These are phyloP conservation scores for Diaporthe sp. DNA, from an alignment of 2,329 filamentous ascomycete species.

Conservation along the genomic window DNA sequence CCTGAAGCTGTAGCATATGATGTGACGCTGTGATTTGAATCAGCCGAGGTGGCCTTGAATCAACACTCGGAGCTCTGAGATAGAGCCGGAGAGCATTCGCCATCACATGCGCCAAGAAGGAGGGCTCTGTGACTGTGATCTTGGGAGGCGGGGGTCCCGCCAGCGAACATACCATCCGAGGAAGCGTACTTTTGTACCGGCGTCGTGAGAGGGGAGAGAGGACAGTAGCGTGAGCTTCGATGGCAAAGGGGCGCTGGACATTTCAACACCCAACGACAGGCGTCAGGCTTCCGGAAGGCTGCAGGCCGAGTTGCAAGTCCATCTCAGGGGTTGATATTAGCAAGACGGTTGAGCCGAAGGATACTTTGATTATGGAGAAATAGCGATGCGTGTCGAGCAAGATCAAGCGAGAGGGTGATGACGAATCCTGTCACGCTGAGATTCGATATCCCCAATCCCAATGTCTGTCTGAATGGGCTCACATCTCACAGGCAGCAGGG, in stretches of 20 bases:
- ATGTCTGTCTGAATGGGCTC: slow-evolving; percentile 2
- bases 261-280: slow-evolving; percentile 45
- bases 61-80: neutral
- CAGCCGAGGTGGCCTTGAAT: slow-evolving; percentile 41
- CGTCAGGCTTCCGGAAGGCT: slow-evolving; percentile 2
- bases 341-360: neutral
- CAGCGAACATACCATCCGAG: slow-evolving; percentile 81
- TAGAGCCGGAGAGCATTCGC: neutral
- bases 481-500: slow-evolving; percentile 14
- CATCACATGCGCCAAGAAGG: neutral
- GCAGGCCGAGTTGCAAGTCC: slow-evolving; percentile 8
- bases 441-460: neutral
- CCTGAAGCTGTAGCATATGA: slow-evolving; percentile 68
- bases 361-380: neutral
- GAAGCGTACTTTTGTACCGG: slow-evolving; percentile 87
- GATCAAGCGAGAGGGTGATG: neutral
- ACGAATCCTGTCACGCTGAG: neutral
- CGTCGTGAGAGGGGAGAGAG: slow-evolving; percentile 63
- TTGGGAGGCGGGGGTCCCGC: neutral
- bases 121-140: neutral
- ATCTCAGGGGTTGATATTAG: slow-evolving; percentile 20
- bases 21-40: slow-evolving; percentile 58
- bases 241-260: slow-evolving; percentile 73
- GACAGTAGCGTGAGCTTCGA: slow-evolving; percentile 76
- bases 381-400: neutral